Percentiles rank a stretch among this genome's conserved stretches.
phyloP scores from a whole-genome alignment of 345 rosid genomes.

The Streptanthus diversifolius region DNA sequence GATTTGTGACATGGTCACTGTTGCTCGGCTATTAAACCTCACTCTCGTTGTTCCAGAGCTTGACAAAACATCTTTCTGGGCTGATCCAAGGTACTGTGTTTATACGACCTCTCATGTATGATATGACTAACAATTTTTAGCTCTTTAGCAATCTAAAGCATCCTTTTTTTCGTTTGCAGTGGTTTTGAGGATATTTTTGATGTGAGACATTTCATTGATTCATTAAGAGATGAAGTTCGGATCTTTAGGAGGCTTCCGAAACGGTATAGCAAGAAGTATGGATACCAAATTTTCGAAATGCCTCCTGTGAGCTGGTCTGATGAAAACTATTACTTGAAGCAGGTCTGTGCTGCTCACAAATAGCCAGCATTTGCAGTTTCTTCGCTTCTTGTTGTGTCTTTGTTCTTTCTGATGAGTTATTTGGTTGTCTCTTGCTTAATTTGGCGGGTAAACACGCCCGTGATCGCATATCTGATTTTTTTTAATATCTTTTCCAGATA shows the following conservation, averaged over 20 bases:
- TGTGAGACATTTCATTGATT: constrained; percentile 81
- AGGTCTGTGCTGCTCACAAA: constrained; percentile 44
- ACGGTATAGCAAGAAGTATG: constrained; percentile 56
- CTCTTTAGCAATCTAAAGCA: constrained; percentile 18
- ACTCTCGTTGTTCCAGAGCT: constrained; percentile 96
- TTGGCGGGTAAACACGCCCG: neutral
- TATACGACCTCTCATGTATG: neutral
- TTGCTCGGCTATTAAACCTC: constrained; percentile 85
- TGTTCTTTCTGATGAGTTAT: neutral
- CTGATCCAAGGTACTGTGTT: constrained; percentile 84
- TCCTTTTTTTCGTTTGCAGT: constrained; percentile 46
- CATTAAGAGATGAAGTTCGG: constrained; percentile 89
- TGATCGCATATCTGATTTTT: neutral
- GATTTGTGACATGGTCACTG: constrained; percentile 94
- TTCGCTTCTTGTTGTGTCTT: neutral
- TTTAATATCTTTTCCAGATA: constrained; percentile 50
- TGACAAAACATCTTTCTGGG: constrained; percentile 96
- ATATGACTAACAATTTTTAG: neutral
- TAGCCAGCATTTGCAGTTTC: neutral
- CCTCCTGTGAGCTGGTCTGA: constrained; percentile 98
- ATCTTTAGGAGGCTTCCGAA: constrained; percentile 81
- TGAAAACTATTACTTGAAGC: constrained; percentile 77
- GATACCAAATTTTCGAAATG: constrained; percentile 59
- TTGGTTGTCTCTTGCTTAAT: neutral
- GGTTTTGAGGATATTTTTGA: constrained; percentile 94